These are phyloP conservation scores for Chiua sp. DNA, from an alignment of 1,284 basidiomycete species.

Conservation along the genomic window DNA sequence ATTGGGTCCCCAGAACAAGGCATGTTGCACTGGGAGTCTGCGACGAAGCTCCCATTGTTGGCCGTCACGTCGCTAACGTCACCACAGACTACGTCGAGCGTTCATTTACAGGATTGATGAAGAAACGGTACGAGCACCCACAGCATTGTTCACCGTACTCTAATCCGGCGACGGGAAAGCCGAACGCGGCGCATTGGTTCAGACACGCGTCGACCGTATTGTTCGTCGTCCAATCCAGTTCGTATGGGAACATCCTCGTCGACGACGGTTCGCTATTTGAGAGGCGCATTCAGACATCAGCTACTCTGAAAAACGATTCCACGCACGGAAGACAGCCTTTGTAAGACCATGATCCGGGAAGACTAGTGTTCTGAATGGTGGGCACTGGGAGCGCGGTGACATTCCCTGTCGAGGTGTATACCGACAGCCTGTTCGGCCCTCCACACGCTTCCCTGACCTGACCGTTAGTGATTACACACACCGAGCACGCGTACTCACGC, in stretches of 20 bases:
- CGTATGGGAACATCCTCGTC: constrained; percentile 60
- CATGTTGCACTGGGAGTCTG: constrained; percentile 57
- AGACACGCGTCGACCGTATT: constrained; percentile 67
- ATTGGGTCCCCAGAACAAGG: constrained; percentile 71
- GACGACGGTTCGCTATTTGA: constrained; percentile 39
- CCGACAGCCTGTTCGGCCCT: constrained; percentile 69
- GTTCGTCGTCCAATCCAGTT: constrained; percentile 62
- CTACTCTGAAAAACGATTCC: neutral
- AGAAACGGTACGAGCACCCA: constrained; percentile 42
- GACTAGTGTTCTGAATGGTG: constrained; percentile 52
- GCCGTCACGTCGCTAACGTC: constrained; percentile 58
- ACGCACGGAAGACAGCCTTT: constrained; percentile 68
- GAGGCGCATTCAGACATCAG: neutral
- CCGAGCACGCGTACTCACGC: constrained; percentile 43
- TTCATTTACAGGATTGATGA: no score
- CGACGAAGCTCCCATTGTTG: constrained; percentile 47
- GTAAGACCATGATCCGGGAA: constrained; percentile 69
- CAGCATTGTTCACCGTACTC: constrained; percentile 71
- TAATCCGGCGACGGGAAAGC: constrained; percentile 67
- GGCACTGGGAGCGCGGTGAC: constrained; percentile 66
- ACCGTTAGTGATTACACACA: constrained; percentile 5
- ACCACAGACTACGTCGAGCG: constrained; percentile 59
- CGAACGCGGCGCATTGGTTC: constrained; percentile 65
- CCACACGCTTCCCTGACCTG: constrained; percentile 66
- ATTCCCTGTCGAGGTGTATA: constrained; percentile 60